Evolutionary conservation across 345 rosid species (phyloP), one percentile per base, ranked within the genome.

Genomic region (Gossypium rotundifolium): DNA sequence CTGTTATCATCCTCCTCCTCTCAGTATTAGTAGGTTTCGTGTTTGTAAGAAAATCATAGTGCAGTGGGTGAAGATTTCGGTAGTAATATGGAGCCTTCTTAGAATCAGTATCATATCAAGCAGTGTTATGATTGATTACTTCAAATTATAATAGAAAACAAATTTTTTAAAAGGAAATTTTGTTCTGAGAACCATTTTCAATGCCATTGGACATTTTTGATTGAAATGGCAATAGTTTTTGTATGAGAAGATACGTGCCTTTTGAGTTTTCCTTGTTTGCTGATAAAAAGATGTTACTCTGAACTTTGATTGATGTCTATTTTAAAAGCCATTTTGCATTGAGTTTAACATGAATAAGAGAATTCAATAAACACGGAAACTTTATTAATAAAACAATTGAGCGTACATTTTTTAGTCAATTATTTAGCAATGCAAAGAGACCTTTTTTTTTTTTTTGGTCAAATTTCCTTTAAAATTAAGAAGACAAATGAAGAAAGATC

Each of bases 1-100:
- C 92, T n/a, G 5, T 85, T 38, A 76, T 91, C 20, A 79, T 87
- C 78, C 87, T 93, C 53, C 67, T 93, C 20, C 81, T 87, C 62
- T 81, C 94, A 13, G 60, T 86, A 68, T 7, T 88, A 44, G 63
- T 86, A 12, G 96, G 97, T 25, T 78, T 71, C 61, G 17, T 93
- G 74, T 74, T 88, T 29, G 45, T 84, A 18, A 80, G 62, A 66
- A 73, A 79, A 72, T 74, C 76, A 70, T 76, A 70, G 79, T 22
- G 49, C 23, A 44, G 3, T 9, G 63, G 23, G 33, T 40, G 63
- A 45, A 27, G 10, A 48, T 59, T 57, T 23, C 3, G 38, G 18
- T 42, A 11, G 25, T 44, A 63, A 40, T 12, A 44, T 53, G 17
- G 40, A 27, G 23, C 11, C 27, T 45, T 72, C 6, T 49, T 10